A percentile compares a stretch with the other conserved stretches of the same genome.
phyloP scores from a whole-genome alignment of 2,329 filamentous ascomycete species.

The Xylaria digitata region DNA sequence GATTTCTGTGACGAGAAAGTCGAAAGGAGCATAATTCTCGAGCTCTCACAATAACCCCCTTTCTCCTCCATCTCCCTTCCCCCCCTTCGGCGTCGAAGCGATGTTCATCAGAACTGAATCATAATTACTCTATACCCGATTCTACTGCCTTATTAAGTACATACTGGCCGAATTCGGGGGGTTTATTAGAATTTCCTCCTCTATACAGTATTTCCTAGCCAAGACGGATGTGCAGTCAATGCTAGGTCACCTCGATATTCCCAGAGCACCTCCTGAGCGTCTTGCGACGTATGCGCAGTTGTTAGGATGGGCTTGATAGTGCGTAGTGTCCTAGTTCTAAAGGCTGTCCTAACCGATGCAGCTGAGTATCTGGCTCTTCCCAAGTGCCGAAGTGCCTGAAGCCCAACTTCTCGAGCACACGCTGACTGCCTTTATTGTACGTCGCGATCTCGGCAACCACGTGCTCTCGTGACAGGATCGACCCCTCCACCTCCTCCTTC shows the following conservation, averaged over 20 bases:
- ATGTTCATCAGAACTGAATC: no score
- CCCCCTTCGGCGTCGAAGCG: no score
- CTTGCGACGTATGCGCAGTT: neutral
- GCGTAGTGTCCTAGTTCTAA: conserved; percentile 38
- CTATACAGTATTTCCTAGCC: no score
- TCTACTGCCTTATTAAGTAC: no score
- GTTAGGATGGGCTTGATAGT: conserved; percentile 22
- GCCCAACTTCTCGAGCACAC: conserved; percentile 45
- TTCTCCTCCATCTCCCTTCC: no score
- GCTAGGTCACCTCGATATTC: neutral
- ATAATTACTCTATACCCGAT: no score
- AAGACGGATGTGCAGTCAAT: neutral
- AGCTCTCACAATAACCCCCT: no score
- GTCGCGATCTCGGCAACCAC: conserved; percentile 41
- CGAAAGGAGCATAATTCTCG: no score
- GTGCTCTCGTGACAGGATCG: conserved; percentile 29
- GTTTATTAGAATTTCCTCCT: neutral
- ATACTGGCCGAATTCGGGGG: neutral
- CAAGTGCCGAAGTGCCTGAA: conserved; percentile 44
- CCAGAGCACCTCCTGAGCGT: neutral
- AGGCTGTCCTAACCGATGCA: conserved; percentile 42
- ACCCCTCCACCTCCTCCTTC: neutral
- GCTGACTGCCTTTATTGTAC: conserved; percentile 42
- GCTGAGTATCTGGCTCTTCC: conserved; percentile 44
- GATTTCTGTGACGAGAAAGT: neutral